Evolutionary conservation across 306 rosid species (phyloP), one percentile per base, ranked within the genome.

Genomic region (Castanospermum australe): DNA sequence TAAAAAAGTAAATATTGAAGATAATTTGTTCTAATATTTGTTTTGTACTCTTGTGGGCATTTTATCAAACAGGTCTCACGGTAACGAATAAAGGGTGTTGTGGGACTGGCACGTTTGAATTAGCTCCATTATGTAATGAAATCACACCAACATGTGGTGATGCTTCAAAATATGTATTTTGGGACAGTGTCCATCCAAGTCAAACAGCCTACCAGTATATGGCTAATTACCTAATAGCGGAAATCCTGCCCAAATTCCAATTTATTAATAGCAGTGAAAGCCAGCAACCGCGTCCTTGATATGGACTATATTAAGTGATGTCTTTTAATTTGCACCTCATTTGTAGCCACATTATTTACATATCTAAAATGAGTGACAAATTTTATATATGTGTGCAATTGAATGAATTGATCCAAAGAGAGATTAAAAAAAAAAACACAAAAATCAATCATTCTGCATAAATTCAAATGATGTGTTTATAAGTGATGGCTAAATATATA

Each of bases 111-210:
- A 4, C 62, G 33, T 0, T 59, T 38, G 97, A 87, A 84, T 73
- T 24, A 14, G 83, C 83, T 3, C 86, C 86, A 1, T 5, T 81
- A 0, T 90, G 94, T 63, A 88, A 79, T 52, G 42, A 28, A 15
- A 0, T 78, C 17, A 82, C 85, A 8, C 87, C 81, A 33, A 20
- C 9, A 8, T 87, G 94, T 21, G 39, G 18, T 8, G 61, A 88
- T 0, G 73, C 72, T 39, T 75, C 88, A 68, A 65, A 87, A 41
- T 87, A 68, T 35, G 18, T 87, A 69, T 92, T 87, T 51, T 87
- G 92, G 91, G 93, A 90, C 41, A 45, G 83, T 79, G 13, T 81
- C 21, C 91, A 90, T 78, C 94, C 90, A 0, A 84, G 73, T 17
- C 75, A 84, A 79, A 76, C 82, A 64, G 57, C 84, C 14, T 82